phyloP scores from a whole-genome alignment of 768 basidiomycete species.

The Lactifluus piperatus region DNA sequence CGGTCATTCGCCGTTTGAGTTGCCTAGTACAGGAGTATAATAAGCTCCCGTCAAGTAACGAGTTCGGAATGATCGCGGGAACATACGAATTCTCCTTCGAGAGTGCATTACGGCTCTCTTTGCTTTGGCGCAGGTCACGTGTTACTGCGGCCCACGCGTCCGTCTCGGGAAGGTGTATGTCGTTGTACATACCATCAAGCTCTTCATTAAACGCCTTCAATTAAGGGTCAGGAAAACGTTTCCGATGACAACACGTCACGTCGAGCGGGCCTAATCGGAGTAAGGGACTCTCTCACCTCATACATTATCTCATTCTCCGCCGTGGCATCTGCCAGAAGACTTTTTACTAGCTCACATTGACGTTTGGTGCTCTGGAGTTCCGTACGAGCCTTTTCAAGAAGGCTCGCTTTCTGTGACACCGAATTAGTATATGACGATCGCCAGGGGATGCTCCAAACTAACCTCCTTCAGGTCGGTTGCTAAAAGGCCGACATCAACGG shows the following conservation, averaged over 20 bases:
- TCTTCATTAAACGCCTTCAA: conserved; percentile 88
- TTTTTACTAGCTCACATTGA: conserved; percentile 73
- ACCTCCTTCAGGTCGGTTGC: conserved; percentile 52
- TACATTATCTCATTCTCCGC: conserved; percentile 92
- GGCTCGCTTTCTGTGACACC: conserved; percentile 41
- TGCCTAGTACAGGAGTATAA: conserved; percentile 34
- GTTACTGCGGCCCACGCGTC: conserved; percentile 80
- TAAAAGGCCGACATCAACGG: conserved; percentile 41
- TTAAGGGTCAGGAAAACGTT: background rate
- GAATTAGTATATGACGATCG: background rate
- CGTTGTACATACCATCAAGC: conserved; percentile 84
- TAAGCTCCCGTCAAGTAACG: conserved; percentile 1
- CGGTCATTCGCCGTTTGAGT: conserved; percentile 60
- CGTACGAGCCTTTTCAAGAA: conserved; percentile 50
- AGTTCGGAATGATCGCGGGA: background rate
- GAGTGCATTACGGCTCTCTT: conserved; percentile 65
- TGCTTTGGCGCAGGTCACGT: conserved; percentile 62
- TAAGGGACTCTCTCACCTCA: conserved; percentile 44
- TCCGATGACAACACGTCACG: background rate
- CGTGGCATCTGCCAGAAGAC: conserved; percentile 64
- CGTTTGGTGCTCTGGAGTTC: conserved; percentile 64
- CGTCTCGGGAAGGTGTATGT: conserved; percentile 69
- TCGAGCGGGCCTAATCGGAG: background rate
- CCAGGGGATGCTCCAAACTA: conserved; percentile 14
- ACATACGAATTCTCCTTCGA: conserved; percentile 76